These are phyloP conservation scores for Leucosporidium creatinivorum DNA, from an alignment of 768 basidiomycete species.

Conservation along the genomic window DNA sequence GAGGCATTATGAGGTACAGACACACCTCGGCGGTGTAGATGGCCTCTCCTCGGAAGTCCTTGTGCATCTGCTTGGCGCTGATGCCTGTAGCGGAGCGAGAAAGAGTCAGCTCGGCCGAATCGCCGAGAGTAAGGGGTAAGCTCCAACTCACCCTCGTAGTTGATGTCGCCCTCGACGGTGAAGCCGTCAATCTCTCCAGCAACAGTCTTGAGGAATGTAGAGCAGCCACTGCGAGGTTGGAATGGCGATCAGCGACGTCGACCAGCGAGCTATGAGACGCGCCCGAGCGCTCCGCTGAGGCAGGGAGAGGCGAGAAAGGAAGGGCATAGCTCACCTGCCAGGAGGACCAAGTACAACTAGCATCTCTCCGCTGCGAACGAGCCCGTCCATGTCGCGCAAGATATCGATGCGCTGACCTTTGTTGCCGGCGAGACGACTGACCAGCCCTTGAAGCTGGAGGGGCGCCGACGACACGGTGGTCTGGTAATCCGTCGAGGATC, in stretches of 20 bases:
- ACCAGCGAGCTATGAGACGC: neutral
- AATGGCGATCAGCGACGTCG: neutral
- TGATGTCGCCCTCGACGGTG: constrained; percentile 38
- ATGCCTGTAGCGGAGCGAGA: constrained; percentile 13
- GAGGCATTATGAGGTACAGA: neutral
- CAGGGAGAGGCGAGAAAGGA: neutral
- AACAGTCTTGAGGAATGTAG: constrained; percentile 43
- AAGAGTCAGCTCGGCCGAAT: too few relatives aligned
- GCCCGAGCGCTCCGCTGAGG: too few relatives aligned
- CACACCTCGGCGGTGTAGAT: constrained; percentile 37
- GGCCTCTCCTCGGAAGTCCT: constrained; percentile 41
- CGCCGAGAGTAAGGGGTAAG: too few relatives aligned
- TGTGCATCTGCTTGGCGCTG: constrained; percentile 39
- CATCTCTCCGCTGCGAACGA: constrained; percentile 41
- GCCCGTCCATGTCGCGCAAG: constrained; percentile 39
- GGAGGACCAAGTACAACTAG: constrained; percentile 41
- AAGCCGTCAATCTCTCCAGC: constrained; percentile 42
- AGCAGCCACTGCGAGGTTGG: constrained; percentile 39
- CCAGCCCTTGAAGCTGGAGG: neutral
- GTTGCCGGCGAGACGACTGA: constrained; percentile 25
- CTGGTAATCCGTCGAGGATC: constrained; percentile 41
- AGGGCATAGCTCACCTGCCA: constrained; percentile 37
- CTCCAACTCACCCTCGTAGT: constrained; percentile 37
- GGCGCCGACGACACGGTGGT: constrained; percentile 39
- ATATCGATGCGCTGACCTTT: constrained; percentile 39